Percentiles rank a stretch among this genome's conserved stretches.
Conservation (phyloP, 1,284 basidiomycete genomes). For the Sporisorium reilianum region DNA sequence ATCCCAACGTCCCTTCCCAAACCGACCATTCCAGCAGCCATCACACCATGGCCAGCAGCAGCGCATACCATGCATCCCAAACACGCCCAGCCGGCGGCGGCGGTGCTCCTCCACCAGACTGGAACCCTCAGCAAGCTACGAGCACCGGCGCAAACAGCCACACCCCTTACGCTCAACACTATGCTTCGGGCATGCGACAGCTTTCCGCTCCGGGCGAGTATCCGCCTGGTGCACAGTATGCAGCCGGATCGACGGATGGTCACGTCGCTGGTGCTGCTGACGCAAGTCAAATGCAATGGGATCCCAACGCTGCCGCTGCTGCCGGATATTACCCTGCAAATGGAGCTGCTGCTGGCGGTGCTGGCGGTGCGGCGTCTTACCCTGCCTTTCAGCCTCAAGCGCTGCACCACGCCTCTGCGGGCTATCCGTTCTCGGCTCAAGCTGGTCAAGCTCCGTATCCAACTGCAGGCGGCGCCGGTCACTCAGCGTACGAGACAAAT, state of each 20-base stretch:
- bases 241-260: conserved; percentile 24
- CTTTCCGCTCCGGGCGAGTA: conserved; percentile 48
- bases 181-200: conserved; percentile 37
- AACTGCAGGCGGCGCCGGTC: conserved; percentile 11
- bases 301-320: conserved; percentile 33
- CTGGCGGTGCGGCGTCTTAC: conserved; percentile 6
- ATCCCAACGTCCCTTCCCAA: conserved; percentile 28
- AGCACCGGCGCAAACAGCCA: background rate
- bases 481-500: conserved; percentile 41
- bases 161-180: conserved; percentile 15
- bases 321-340: conserved; percentile 22
- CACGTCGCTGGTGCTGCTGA: conserved; percentile 16
- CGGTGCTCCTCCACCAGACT: conserved; percentile 13
- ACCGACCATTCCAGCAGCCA: conserved; percentile 23
- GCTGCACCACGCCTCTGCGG: conserved; percentile 30
- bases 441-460: conserved; percentile 13
- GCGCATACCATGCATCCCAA: conserved; percentile 19
- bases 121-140: conserved; percentile 20
- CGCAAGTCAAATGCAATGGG: conserved; percentile 29
- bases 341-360: background rate
- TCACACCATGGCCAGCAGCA: conserved; percentile 15
- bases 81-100: background rate
- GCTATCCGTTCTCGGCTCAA: conserved; percentile 34
- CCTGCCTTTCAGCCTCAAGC: conserved; percentile 41
- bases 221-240: conserved; percentile 13